phyloP scores from a whole-genome alignment of 2,329 filamentous ascomycete genomes.

The Tolypocladium inflatum region DNA sequence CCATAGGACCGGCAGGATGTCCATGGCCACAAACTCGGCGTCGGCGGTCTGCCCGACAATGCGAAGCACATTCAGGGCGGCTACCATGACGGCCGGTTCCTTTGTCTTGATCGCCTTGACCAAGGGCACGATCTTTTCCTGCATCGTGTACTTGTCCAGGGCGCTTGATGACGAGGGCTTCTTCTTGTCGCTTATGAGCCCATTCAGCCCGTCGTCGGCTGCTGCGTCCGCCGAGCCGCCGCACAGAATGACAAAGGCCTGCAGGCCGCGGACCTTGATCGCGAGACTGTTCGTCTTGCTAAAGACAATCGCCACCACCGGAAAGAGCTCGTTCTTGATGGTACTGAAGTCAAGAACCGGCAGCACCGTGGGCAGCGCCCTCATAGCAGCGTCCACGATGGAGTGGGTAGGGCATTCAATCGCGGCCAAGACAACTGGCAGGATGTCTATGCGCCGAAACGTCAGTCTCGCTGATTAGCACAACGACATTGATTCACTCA shows the following conservation, averaged over 20 bases:
- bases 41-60: slow-evolving; percentile 78
- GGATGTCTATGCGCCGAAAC: slow-evolving; percentile 50
- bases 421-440: slow-evolving; percentile 75
- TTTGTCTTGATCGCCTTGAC: slow-evolving; percentile 94
- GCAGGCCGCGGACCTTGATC: slow-evolving; percentile 87
- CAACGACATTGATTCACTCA: slow-evolving; percentile 27
- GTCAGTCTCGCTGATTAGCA: not conserved
- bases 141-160: slow-evolving; percentile 94
- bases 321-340: slow-evolving; percentile 94
- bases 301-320: slow-evolving; percentile 82
- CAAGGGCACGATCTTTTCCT: slow-evolving; percentile 90
- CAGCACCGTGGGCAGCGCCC: slow-evolving; percentile 69
- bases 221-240: slow-evolving; percentile 55
- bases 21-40: slow-evolving; percentile 83
- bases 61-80: slow-evolving; percentile 72
- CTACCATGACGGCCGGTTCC: slow-evolving; percentile 95
- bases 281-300: slow-evolving; percentile 86
- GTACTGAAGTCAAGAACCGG: slow-evolving; percentile 91
- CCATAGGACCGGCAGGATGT: slow-evolving; percentile 86
- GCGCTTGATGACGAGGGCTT: slow-evolving; percentile 64
- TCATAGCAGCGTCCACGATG: slow-evolving; percentile 76
- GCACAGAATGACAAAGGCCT: slow-evolving; percentile 83
- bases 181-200: slow-evolving; percentile 50
- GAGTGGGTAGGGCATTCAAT: slow-evolving; percentile 85
- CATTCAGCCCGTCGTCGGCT: slow-evolving; percentile 57